These are phyloP conservation scores for Heimioporus sp. DNA, from an alignment of 768 basidiomycete species.

Conservation along the genomic window DNA sequence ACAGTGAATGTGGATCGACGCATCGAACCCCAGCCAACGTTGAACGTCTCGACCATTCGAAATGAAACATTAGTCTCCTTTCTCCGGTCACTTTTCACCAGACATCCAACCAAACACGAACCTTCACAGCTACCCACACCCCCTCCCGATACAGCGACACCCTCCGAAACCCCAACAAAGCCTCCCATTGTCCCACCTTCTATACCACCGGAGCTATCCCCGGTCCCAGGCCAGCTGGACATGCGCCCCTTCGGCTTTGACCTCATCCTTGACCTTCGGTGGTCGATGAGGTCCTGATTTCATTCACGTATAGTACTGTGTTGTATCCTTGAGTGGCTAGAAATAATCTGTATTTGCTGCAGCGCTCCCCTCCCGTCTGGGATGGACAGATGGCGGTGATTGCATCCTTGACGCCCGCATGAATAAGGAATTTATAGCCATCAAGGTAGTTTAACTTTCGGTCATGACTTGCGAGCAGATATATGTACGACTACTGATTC, in stretches of 20 bases:
- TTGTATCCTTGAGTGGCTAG: constrained; percentile 19
- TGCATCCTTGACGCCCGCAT: too few relatives aligned
- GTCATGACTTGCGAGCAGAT: too few relatives aligned
- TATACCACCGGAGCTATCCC: constrained; percentile 13
- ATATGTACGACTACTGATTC: too few relatives aligned
- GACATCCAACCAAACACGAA: constrained; percentile 5
- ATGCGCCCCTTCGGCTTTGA: constrained; percentile 70
- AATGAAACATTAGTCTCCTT: constrained; percentile 22
- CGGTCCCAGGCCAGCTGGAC: constrained; percentile 60
- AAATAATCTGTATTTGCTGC: constrained; percentile 11
- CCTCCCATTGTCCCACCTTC: constrained; percentile 5
- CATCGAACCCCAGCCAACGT: constrained; percentile 11
- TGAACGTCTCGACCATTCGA: background rate
- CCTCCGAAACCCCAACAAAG: constrained; percentile 6
- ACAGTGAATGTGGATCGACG: constrained; percentile 13
- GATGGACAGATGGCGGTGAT: too few relatives aligned
- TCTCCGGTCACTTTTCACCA: constrained; percentile 25
- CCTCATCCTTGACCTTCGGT: constrained; percentile 72
- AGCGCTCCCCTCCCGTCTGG: background rate
- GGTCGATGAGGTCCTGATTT: constrained; percentile 39
- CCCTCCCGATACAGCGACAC: background rate
- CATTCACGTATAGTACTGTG: constrained; percentile 7
- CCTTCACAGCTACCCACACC: background rate
- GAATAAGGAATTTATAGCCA: background rate
- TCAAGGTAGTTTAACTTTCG: too few relatives aligned